Conservation (phyloP, 768 basidiomycete genomes). For the Xerocomellus amylosporus region DNA sequence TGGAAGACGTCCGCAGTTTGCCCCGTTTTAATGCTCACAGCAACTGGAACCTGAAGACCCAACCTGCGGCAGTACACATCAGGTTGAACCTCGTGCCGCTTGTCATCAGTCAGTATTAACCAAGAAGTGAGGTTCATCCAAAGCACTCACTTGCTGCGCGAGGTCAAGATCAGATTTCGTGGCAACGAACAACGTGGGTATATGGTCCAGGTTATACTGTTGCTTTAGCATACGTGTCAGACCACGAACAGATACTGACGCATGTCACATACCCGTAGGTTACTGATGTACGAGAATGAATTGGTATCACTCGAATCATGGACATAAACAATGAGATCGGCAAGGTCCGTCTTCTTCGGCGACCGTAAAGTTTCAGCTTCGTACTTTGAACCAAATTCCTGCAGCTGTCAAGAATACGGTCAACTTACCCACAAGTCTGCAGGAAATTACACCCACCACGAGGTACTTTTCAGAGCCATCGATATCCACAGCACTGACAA, state of each 20-base stretch:
- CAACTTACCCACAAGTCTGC: not conserved
- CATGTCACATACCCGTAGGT: slow-evolving; percentile 68
- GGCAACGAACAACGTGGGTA: slow-evolving; percentile 96
- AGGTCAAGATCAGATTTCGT: slow-evolving; percentile 98
- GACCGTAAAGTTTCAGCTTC: slow-evolving; percentile 88
- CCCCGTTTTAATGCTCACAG: slow-evolving; percentile 85
- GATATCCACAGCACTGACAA: slow-evolving; percentile 94
- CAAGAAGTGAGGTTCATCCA: not conserved
- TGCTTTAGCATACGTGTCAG: slow-evolving; percentile 54
- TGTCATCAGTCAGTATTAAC: slow-evolving; percentile 10
- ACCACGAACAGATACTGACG: not conserved
- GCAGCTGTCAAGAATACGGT: slow-evolving; percentile 54
- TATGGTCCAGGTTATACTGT: slow-evolving; percentile 94
- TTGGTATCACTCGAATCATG: slow-evolving; percentile 98
- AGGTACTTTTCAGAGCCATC: slow-evolving; percentile 94
- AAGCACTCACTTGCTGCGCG: slow-evolving; percentile 73
- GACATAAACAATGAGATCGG: slow-evolving; percentile 94
- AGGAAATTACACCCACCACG: slow-evolving; percentile 63
- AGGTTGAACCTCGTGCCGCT: slow-evolving; percentile 98
- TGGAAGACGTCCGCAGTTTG: slow-evolving; percentile 88
- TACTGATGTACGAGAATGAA: slow-evolving; percentile 97
- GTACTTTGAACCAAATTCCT: slow-evolving; percentile 96
- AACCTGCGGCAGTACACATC: slow-evolving; percentile 93
- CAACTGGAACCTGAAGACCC: slow-evolving; percentile 88
- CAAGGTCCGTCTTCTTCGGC: slow-evolving; percentile 86